Evolutionary conservation across 768 basidiomycete genomes (phyloP).

Genomic region (Royoungia palumana): DNA sequence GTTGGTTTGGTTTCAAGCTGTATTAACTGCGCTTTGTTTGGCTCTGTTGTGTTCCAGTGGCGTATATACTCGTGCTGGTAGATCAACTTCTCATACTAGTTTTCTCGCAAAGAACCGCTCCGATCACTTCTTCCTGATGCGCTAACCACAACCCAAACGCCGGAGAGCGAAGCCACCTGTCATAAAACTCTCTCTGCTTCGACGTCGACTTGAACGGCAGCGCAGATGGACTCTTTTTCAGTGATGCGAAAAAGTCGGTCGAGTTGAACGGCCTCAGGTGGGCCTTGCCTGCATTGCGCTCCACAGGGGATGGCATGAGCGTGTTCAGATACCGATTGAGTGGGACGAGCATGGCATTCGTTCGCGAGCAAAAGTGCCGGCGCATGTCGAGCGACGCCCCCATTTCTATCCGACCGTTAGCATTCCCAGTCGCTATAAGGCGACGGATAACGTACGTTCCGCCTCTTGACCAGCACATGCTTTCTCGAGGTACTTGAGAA

Average conservation of each 20-base stretch:
- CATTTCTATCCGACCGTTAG: slow-evolving; percentile 41
- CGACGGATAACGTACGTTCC: slow-evolving; percentile 43
- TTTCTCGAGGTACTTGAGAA: slow-evolving; percentile 71
- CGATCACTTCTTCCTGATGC: slow-evolving; percentile 69
- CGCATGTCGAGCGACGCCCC: slow-evolving; percentile 65
- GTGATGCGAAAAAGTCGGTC: slow-evolving; percentile 64
- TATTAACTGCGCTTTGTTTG: slow-evolving; percentile 26
- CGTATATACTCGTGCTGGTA: too few species aligned
- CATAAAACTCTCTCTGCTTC: slow-evolving; percentile 72
- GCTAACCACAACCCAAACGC: slow-evolving; percentile 81
- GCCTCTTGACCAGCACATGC: slow-evolving; percentile 48
- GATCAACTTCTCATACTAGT: too few species aligned
- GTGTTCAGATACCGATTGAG: slow-evolving; percentile 89
- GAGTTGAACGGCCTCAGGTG: slow-evolving; percentile 70
- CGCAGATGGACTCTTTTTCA: slow-evolving; percentile 65
- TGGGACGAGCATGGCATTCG: slow-evolving; percentile 83
- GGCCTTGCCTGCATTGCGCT: slow-evolving; percentile 27
- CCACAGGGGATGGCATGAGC: slow-evolving; percentile 70
- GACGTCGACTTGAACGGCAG: slow-evolving; percentile 70
- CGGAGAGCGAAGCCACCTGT: slow-evolving; percentile 70
- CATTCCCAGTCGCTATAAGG: not conserved
- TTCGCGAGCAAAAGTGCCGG: slow-evolving; percentile 80
- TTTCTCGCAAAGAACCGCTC: slow-evolving; percentile 44
- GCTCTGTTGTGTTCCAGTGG: slow-evolving; percentile 25
- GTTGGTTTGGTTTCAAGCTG: slow-evolving; percentile 5